Evolutionary conservation across 495 filamentous ascomycete genomes (phyloP).

Genomic region (Cenococcum geophilum): DNA sequence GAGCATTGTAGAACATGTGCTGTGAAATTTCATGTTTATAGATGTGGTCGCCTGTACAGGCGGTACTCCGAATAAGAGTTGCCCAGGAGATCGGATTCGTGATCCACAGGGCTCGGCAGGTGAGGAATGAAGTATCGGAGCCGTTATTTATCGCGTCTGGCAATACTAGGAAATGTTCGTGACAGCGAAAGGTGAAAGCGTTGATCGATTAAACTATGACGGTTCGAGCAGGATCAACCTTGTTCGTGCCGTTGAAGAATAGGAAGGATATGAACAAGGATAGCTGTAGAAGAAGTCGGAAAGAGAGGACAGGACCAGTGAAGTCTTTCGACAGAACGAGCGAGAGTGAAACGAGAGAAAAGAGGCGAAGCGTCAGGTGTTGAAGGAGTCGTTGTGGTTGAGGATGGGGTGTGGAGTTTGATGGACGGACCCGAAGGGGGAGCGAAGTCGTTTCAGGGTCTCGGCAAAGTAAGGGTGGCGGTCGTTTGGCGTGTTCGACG

Average conservation of each 20-base stretch:
- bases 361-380: slow-evolving; percentile 1
- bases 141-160: not conserved
- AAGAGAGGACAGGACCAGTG: not conserved
- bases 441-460: slow-evolving; percentile 3
- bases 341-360: slow-evolving; percentile 10
- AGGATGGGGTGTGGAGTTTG: not conserved
- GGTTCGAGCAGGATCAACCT: slow-evolving; percentile 31
- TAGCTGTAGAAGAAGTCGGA: not conserved
- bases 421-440: not conserved
- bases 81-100: not conserved
- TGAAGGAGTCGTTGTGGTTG: not conserved
- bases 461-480: slow-evolving; percentile 2
- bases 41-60: slow-evolving; percentile 14
- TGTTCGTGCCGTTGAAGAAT: slow-evolving; percentile 20
- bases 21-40: slow-evolving; percentile 24
- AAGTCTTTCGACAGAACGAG: not conserved
- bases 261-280: slow-evolving; percentile 1
- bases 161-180: slow-evolving; percentile 4
- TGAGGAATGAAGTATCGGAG: not conserved
- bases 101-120: not conserved
- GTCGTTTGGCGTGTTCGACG: not conserved
- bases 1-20: slow-evolving; percentile 28
- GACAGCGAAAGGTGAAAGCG: slow-evolving; percentile 10
- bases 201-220: slow-evolving; percentile 21
- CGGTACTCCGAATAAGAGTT: not conserved